Evolutionary conservation across 805 yeast genomes (phyloP), one percentile per base, ranked within the genome.

Genomic region (Yamadazyma akitaensis): DNA sequence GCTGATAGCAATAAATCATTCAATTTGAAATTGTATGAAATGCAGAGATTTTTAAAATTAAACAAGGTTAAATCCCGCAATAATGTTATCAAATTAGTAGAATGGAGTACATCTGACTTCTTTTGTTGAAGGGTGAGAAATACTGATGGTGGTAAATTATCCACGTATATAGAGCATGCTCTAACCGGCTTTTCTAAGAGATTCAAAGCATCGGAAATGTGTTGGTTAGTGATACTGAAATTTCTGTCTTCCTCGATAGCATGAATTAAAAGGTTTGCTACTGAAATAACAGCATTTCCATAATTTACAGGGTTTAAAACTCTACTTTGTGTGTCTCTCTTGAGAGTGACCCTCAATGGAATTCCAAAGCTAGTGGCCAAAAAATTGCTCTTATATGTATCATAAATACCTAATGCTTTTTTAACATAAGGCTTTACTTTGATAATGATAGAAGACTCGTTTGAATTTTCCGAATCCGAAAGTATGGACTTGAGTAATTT

Each of bases 221-320:
- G 66, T 13, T 80, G 70, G 9, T 76, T 73, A 3, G 75, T 73
- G 2, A 84, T 78, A 6, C 75, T 67, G 24, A 79, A 75, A 44
- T 68, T 75, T 47, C 79, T 79, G 51, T 84, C 90, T 58, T 85
- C 90, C 42, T 77, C 80, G 19, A 79, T 72, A 0, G 90, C 80
- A 56, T 79, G 81, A 5, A 81, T 63, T 16, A 82, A 66, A 46
- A 84, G 67, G 42, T 83, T 74, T 2, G 88, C 66, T 11, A 85
- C 60, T 1, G 86, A 73, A 42, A 84, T 76, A 16, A 84, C 79
- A 0, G 88, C 78, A 57, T 84, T 81, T 5, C 87, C 87, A 46
- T 76, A 70, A 43, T 73, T 68, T 5, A 68, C 77, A 0, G 88
- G 81, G 43, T 82, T 74, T n/a, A 81, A 73, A 2, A 83, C 72